These are phyloP conservation scores for Scenedesmus sp. DNA, from an alignment of 163 green algal genomes.

Conservation along the genomic window DNA sequence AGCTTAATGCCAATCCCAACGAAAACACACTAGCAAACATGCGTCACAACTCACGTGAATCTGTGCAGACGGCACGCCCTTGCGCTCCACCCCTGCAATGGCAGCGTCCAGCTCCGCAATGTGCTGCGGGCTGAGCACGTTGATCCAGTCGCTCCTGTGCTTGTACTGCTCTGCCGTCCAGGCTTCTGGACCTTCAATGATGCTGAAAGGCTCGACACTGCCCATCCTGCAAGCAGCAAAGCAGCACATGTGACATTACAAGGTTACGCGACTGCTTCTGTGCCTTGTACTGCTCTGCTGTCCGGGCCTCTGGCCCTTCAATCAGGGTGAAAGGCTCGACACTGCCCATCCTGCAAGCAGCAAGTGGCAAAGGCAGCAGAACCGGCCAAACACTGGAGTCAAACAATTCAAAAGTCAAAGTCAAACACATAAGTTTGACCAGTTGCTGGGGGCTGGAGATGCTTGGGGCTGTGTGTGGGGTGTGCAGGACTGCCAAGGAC, in stretches of 20 bases:
- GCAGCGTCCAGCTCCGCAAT: conserved; percentile 74
- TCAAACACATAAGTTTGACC: no score
- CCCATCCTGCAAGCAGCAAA: neutral
- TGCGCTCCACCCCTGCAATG: conserved; percentile 34
- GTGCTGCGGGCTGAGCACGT: conserved; percentile 59
- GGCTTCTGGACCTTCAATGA: conserved; percentile 67
- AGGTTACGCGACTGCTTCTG: neutral
- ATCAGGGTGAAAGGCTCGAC: neutral
- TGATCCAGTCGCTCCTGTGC: conserved; percentile 57
- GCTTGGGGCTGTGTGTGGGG: no score
- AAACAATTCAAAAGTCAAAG: no score
- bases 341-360: neutral
- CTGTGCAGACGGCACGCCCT: neutral
- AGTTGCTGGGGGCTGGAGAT: no score
- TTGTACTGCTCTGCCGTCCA: conserved; percentile 67
- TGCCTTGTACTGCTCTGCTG: neutral
- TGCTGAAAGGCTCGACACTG: conserved; percentile 54
- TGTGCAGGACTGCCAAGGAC: no score
- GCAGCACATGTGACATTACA: neutral
- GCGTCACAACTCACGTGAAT: conserved; percentile 17
- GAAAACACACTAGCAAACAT: no score
- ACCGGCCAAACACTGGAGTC: no score
- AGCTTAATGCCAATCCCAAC: no score
- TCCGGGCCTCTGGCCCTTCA: neutral
- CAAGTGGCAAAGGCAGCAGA: no score